A percentile compares a stretch with the other conserved stretches of the same genome.
Conservation (phyloP, 2,329 filamentous ascomycete genomes). For the Arthrinium phaeospermum region DNA sequence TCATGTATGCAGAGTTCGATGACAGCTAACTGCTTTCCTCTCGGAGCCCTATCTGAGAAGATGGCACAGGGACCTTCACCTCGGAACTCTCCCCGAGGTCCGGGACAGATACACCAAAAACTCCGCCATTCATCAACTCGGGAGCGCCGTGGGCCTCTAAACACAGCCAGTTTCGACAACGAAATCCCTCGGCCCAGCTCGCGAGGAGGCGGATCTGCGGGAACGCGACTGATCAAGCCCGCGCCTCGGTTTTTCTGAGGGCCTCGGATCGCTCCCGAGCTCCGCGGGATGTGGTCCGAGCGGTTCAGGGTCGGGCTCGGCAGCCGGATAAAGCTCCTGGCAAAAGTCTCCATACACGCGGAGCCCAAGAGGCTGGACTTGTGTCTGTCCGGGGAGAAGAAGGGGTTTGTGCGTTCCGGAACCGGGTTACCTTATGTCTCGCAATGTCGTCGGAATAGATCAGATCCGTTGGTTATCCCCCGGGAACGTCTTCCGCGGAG, state of each 20-base stretch:
- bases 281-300: slow-evolving; percentile 28
- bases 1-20: not conserved
- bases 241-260: slow-evolving; percentile 47
- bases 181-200: slow-evolving; percentile 41
- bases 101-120: not conserved
- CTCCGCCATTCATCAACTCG: slow-evolving; percentile 31
- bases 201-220: slow-evolving; percentile 44
- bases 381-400: not conserved
- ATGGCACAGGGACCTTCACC: not conserved
- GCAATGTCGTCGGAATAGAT: slow-evolving; percentile 41
- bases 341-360: slow-evolving; percentile 54
- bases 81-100: slow-evolving; percentile 29
- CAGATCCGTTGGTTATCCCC: not conserved
- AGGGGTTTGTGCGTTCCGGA: slow-evolving; percentile 44
- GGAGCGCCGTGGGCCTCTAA: slow-evolving; percentile 45
- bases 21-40: not conserved
- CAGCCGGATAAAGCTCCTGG: slow-evolving; percentile 57
- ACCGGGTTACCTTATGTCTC: slow-evolving; percentile 47
- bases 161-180: slow-evolving; percentile 49
- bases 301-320: slow-evolving; percentile 53
- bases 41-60: not conserved
- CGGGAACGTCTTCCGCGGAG: not conserved
- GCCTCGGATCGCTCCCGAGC: slow-evolving; percentile 25
- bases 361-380: slow-evolving; percentile 31
- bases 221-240: slow-evolving; percentile 50